These are phyloP conservation scores for Bullera alba DNA, from an alignment of 768 basidiomycete species.

Conservation along the genomic window DNA sequence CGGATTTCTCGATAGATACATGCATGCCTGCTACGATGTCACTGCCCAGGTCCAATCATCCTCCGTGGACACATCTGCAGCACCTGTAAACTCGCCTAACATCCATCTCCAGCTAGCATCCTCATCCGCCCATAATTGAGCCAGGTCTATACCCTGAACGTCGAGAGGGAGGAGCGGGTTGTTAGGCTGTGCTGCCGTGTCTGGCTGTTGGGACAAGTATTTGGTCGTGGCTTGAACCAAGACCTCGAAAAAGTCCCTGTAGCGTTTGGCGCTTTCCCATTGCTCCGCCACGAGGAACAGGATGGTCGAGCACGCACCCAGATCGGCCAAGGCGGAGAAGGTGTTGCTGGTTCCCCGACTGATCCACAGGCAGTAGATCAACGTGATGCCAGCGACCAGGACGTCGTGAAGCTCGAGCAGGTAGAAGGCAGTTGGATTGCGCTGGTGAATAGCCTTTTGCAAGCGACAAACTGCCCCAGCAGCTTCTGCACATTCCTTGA, in stretches of 20 bases:
- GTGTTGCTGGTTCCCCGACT: background rate
- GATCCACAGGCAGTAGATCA: constrained; percentile 8
- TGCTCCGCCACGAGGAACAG: constrained; percentile 9
- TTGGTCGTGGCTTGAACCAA: constrained; percentile 1
- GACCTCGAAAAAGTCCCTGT: constrained; percentile 6
- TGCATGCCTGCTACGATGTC: background rate
- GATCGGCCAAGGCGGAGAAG: background rate
- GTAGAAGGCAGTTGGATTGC: constrained; percentile 1
- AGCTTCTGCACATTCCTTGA: background rate
- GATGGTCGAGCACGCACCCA: constrained; percentile 7
- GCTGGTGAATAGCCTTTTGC: constrained; percentile 7
- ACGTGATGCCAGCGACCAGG: constrained; percentile 5
- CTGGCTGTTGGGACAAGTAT: constrained; percentile 1
- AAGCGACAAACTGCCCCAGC: constrained; percentile 5
- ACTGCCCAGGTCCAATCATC: background rate
- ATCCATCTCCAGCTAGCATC: constrained; percentile 2
- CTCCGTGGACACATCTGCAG: background rate
- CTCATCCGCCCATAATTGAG: constrained; percentile 3
- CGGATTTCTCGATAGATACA: background rate
- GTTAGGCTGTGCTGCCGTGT: background rate
- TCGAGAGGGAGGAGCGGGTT: no score
- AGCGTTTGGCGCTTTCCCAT: constrained; percentile 9
- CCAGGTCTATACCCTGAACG: background rate
- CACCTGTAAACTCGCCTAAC: constrained; percentile 4
- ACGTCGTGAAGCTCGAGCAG: constrained; percentile 9